Percentiles rank a stretch among this genome's conserved stretches.
Conservation (phyloP, 805 yeast genomes). For the Yamadazyma endophytica region DNA sequence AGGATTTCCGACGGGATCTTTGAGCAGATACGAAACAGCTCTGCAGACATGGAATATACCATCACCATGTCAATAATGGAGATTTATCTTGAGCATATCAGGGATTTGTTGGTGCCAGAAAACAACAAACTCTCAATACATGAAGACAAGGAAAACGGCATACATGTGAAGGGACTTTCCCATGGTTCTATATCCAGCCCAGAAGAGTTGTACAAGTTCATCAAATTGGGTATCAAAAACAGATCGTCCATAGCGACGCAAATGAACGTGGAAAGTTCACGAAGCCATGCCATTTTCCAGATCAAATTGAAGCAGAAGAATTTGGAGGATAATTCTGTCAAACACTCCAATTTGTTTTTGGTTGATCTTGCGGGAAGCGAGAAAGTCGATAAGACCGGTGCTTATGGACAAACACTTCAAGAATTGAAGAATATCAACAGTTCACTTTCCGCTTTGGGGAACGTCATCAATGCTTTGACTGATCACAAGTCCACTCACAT, state of each 20-base stretch:
- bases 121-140: constrained; percentile 45
- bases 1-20: constrained; percentile 67
- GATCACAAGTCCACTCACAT: constrained; percentile 68
- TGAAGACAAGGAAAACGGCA: constrained; percentile 61
- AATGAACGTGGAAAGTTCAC: constrained; percentile 69
- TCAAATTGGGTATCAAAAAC: constrained; percentile 54
- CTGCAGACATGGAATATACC: constrained; percentile 53
- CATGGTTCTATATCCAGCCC: constrained; percentile 56
- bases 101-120: constrained; percentile 57
- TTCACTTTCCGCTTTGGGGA: constrained; percentile 73
- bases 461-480: constrained; percentile 75
- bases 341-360: constrained; percentile 60
- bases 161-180: constrained; percentile 67
- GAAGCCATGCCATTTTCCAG: constrained; percentile 79
- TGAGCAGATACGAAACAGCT: constrained; percentile 42
- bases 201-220: constrained; percentile 52
- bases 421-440: constrained; percentile 83
- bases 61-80: constrained; percentile 76
- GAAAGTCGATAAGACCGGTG: constrained; percentile 73
- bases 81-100: constrained; percentile 71
- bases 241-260: constrained; percentile 60
- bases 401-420: constrained; percentile 64
- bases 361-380: constrained; percentile 91
- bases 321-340: constrained; percentile 50
- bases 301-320: constrained; percentile 62